phyloP scores from a whole-genome alignment of 176 grass and related monocot genomes.

The Oryza brachyantha region DNA sequence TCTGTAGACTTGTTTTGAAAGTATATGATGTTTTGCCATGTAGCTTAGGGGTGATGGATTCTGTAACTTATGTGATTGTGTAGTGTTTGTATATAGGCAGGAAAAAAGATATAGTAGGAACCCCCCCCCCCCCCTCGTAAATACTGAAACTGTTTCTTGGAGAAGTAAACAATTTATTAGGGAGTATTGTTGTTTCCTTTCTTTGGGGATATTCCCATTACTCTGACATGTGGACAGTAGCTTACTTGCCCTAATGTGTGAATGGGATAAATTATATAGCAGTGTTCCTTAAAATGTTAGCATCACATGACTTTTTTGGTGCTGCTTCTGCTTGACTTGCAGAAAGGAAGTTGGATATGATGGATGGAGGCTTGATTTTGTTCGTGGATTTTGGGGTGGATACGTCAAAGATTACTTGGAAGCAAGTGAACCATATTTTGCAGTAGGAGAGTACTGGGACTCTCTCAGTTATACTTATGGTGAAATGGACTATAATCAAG shows the following conservation, averaged over 20 bases:
- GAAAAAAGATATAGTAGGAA: not conserved
- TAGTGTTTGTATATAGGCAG: not conserved
- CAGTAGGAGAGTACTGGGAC: slow-evolving; percentile 99
- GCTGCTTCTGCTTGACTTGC: slow-evolving; percentile 30
- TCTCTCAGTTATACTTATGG: slow-evolving; percentile 98
- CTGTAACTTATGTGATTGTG: not conserved
- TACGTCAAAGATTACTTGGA: slow-evolving; percentile 98
- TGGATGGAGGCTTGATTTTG: slow-evolving; percentile 97
- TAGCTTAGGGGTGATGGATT: not conserved
- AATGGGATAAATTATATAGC: not conserved
- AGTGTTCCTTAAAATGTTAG: not conserved
- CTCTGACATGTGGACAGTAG: not conserved
- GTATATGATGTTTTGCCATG: not conserved
- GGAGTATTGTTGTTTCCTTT: slow-evolving; percentile 10
- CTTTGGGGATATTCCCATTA: slow-evolving; percentile 4
- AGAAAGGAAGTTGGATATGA: slow-evolving; percentile 96
- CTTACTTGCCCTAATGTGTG: not conserved
- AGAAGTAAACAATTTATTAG: not conserved
- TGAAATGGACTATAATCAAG: slow-evolving; percentile 98
- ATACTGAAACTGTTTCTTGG: not conserved
- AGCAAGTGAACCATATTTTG: slow-evolving; percentile 80
- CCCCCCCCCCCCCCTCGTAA: not conserved
- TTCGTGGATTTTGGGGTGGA: slow-evolving; percentile 99
- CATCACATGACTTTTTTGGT: slow-evolving; percentile 17
- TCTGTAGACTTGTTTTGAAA: too few relatives aligned